Conservation (phyloP, 2,329 filamentous ascomycete genomes). For the Gremmenia infestans region DNA sequence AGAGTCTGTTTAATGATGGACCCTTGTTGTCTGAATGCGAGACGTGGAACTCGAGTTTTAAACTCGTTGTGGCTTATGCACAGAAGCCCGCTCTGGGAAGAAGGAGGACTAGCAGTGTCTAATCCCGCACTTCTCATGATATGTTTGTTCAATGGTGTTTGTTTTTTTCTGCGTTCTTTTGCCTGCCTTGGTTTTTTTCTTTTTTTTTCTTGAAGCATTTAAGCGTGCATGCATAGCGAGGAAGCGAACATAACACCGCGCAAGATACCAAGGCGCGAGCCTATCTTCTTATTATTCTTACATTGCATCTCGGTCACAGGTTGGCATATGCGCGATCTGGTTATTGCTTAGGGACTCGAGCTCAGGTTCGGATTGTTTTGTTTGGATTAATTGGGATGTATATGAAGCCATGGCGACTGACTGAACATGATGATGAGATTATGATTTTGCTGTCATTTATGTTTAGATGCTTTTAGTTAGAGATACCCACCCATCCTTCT, state of each 20-base stretch:
- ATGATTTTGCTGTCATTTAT: conserved; percentile 1
- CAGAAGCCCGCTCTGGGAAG: conserved; percentile 27
- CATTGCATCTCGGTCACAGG: conserved; percentile 4
- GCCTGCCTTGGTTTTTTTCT: neutral
- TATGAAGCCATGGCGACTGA: neutral
- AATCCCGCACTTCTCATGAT: neutral
- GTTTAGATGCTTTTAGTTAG: neutral
- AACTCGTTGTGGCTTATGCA: conserved; percentile 82
- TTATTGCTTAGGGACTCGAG: conserved; percentile 4
- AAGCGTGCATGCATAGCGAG: conserved; percentile 9
- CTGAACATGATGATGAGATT: conserved; percentile 2
- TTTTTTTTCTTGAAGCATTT: neutral
- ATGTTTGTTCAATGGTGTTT: neutral
- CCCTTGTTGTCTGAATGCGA: conserved; percentile 78
- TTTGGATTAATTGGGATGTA: neutral
- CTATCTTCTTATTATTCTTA: neutral
- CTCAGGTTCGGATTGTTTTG: neutral
- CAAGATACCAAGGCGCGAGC: conserved; percentile 10
- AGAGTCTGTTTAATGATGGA: conserved; percentile 75
- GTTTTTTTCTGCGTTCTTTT: neutral
- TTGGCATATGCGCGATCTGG: conserved; percentile 5
- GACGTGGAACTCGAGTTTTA: conserved; percentile 79
- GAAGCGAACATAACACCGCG: neutral
- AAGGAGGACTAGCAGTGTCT: conserved; percentile 27
- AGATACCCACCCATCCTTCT: neutral